Percentiles rank a stretch among this genome's conserved stretches.
Conservation (phyloP, 169 alveolate genomes). For the Eimeria tenella region DNA sequence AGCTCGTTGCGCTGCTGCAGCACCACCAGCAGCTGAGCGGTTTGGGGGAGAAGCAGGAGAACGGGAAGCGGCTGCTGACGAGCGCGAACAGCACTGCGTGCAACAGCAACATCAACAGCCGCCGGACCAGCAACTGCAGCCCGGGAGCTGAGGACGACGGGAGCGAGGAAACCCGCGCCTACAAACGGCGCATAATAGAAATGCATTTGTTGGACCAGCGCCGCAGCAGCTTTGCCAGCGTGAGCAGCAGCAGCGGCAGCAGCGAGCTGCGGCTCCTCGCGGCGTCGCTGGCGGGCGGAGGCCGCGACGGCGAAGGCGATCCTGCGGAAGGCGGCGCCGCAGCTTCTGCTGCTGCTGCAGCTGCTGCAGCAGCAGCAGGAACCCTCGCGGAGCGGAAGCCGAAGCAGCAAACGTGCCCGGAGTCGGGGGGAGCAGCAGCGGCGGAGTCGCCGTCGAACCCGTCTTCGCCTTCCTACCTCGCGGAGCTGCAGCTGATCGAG, state of each 20-base stretch:
- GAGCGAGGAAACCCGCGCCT: conserved; percentile 46
- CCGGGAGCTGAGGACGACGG: conserved; percentile 56
- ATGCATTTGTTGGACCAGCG: conserved; percentile 46
- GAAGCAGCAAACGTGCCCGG: not conserved
- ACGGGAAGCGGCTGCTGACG: conserved; percentile 29
- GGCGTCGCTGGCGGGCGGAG: conserved; percentile 21
- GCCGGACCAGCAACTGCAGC: conserved; percentile 63
- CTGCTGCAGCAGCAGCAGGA: not conserved
- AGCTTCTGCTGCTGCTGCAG: conserved; percentile 1
- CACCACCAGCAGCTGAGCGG: conserved; percentile 49
- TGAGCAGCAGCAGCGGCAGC: conserved; percentile 68
- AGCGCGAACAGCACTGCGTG: conserved; percentile 63
- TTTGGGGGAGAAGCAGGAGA: conserved; percentile 30
- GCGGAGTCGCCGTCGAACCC: conserved; percentile 60
- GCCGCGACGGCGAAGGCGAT: conserved; percentile 9
- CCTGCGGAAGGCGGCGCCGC: not conserved
- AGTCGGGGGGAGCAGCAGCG: not conserved
- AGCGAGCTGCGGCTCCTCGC: conserved; percentile 37
- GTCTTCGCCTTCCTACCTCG: conserved; percentile 45
- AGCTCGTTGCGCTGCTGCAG: conserved; percentile 58
- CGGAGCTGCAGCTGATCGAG: conserved; percentile 68
- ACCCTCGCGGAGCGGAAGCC: not conserved
- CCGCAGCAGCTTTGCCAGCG: conserved; percentile 55
- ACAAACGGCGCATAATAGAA: conserved; percentile 52
- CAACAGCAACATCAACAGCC: conserved; percentile 70